A percentile compares a stretch with the other conserved stretches of the same genome.
These are phyloP conservation scores for Teratosphaeria destructans DNA, from an alignment of 2,329 filamentous ascomycete genomes.

Conservation along the genomic window DNA sequence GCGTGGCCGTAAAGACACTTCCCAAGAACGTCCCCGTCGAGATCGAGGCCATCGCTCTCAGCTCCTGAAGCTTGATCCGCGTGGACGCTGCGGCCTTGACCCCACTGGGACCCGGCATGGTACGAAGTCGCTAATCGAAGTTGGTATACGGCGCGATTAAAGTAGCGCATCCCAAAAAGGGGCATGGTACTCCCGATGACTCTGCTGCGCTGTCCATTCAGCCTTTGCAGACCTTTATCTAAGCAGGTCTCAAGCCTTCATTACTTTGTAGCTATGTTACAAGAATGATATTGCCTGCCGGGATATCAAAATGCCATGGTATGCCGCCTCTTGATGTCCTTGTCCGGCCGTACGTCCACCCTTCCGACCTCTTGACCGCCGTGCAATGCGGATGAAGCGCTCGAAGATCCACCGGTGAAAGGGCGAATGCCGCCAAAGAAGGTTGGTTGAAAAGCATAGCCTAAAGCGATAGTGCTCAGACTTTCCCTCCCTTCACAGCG, in stretches of 20 bases:
- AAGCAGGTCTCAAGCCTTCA: neutral
- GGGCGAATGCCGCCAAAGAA: neutral
- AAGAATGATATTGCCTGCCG: neutral
- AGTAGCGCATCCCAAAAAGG: neutral
- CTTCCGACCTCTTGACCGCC: neutral
- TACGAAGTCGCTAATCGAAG: neutral
- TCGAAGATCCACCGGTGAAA: neutral
- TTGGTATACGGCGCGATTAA: neutral
- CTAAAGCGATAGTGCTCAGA: neutral
- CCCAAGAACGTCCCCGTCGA: conserved; percentile 80
- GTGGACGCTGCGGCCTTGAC: neutral
- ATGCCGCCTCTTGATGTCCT: neutral
- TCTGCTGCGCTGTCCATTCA: neutral
- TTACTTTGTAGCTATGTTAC: neutral
- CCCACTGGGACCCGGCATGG: neutral
- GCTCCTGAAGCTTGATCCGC: neutral
- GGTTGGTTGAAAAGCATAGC: too few relatives aligned
- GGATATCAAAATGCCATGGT: neutral
- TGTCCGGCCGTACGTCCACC: neutral
- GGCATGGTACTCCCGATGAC: neutral
- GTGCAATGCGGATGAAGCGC: neutral
- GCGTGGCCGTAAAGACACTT: conserved; percentile 79
- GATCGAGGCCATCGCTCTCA: conserved; percentile 74
- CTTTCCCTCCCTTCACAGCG: conserved; percentile 3
- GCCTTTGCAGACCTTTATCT: neutral